Conservation (phyloP, 164 flowering plant genomes). For the Amborella trichopoda region DNA sequence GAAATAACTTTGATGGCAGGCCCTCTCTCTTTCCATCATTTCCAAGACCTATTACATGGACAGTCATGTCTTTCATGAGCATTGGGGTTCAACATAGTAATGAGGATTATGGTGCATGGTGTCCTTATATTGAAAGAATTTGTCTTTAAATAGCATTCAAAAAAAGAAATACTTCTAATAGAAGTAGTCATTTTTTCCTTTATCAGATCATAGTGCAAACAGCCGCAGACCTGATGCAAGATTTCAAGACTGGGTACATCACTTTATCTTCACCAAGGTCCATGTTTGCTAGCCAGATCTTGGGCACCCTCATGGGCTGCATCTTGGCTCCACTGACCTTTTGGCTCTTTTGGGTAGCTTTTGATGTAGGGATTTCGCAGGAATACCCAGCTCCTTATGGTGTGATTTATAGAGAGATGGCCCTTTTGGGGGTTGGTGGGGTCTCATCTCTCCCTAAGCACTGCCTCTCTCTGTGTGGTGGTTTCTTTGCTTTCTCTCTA, state of each 20-base stretch:
- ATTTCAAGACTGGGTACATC: slow-evolving; percentile 27
- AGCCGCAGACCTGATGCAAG: slow-evolving; percentile 30
- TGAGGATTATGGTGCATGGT: too few species aligned
- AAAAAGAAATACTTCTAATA: too few species aligned
- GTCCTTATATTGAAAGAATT: too few species aligned
- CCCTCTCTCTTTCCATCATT: too few species aligned
- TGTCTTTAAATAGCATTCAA: too few species aligned
- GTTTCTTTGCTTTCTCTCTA: slow-evolving; percentile 8
- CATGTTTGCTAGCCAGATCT: slow-evolving; percentile 23
- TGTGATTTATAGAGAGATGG: slow-evolving; percentile 19
- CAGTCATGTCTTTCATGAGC: too few species aligned
- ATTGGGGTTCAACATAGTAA: too few species aligned
- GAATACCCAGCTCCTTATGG: slow-evolving; percentile 22
- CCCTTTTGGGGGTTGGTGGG: slow-evolving; percentile 21
- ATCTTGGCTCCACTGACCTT: slow-evolving; percentile 17
- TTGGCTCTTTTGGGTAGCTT: slow-evolving; percentile 25
- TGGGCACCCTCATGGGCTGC: slow-evolving; percentile 24
- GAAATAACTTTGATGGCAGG: too few species aligned
- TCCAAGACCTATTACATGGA: too few species aligned
- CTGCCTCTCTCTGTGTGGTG: slow-evolving; percentile 12
- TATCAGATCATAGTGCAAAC: slow-evolving; percentile 29
- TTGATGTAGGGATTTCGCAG: slow-evolving; percentile 7
- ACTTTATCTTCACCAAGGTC: slow-evolving; percentile 25
- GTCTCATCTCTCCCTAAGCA: slow-evolving; percentile 20
- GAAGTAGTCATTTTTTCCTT: too few species aligned